Evolutionary conservation across 495 filamentous ascomycete species (phyloP).

Genomic region (Penicillium taxi): DNA sequence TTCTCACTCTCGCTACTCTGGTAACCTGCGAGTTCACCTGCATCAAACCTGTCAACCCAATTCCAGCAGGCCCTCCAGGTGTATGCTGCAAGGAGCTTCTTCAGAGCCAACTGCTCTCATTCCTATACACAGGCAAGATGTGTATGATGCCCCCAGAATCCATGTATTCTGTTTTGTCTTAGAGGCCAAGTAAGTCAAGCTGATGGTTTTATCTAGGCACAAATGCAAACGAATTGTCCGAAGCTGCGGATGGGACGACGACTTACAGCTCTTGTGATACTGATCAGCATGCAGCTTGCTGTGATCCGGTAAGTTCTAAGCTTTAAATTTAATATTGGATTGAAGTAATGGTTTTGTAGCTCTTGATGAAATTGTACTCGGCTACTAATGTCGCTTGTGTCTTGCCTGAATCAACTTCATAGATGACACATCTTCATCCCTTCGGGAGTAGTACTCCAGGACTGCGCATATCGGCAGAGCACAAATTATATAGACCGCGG

Average conservation of each 20-base stretch:
- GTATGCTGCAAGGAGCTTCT: constrained; percentile 7
- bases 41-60: constrained; percentile 12
- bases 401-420: constrained; percentile 1
- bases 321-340: background rate
- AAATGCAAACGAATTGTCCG: constrained; percentile 4
- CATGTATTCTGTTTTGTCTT: background rate
- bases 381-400: constrained; percentile 4
- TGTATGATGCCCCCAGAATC: constrained; percentile 2
- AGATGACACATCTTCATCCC: too few species aligned
- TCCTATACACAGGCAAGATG: constrained; percentile 6
- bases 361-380: constrained; percentile 1
- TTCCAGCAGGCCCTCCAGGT: constrained; percentile 8
- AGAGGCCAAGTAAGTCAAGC: background rate
- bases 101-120: constrained; percentile 1
- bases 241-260: constrained; percentile 5
- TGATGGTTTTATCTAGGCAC: constrained; percentile 2
- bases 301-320: constrained; percentile 8
- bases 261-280: constrained; percentile 7
- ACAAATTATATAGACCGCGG: too few species aligned
- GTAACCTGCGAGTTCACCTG: constrained; percentile 5
- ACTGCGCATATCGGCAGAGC: too few species aligned
- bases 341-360: background rate
- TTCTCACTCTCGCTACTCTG: background rate
- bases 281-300: constrained; percentile 7
- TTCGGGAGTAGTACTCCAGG: too few species aligned